These are phyloP conservation scores for Ogataea pilisensis DNA, from an alignment of 805 yeast species.

Conservation along the genomic window DNA sequence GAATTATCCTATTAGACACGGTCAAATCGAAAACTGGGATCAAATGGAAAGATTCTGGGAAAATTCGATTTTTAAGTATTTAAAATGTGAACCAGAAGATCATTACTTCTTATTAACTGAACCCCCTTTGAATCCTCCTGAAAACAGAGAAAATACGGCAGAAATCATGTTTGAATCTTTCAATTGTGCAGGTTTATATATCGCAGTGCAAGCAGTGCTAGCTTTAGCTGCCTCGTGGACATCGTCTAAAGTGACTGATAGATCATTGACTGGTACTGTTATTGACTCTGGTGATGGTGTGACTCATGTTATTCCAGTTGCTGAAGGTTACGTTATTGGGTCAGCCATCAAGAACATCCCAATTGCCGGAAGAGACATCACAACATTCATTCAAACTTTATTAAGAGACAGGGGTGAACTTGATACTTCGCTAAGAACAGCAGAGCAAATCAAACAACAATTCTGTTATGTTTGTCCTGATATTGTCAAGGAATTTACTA, in stretches of 20 bases:
- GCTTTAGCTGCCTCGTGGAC: constrained; percentile 99
- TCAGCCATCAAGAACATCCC: constrained; percentile 97
- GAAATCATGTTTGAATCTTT: constrained; percentile 98
- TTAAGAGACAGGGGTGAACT: constrained; percentile 96
- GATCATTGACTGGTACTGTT: constrained; percentile 97
- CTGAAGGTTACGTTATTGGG: constrained; percentile 98
- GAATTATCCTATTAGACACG: constrained; percentile 92
- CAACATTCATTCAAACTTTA: constrained; percentile 86
- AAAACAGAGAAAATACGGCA: constrained; percentile 96
- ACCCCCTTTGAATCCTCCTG: constrained; percentile 99
- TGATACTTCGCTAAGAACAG: constrained; percentile 91
- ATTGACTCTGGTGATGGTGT: constrained; percentile 99
- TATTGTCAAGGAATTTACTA: constrained; percentile 91
- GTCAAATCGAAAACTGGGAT: constrained; percentile 99
- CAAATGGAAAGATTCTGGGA: constrained; percentile 99
- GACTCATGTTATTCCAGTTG: constrained; percentile 98
- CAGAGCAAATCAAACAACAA: constrained; percentile 94
- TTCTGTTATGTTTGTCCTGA: constrained; percentile 97
- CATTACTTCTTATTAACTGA: constrained; percentile 94
- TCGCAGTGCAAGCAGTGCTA: constrained; percentile 97
- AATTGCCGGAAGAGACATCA: constrained; percentile 97
- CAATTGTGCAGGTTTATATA: constrained; percentile 97
- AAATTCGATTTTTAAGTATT: constrained; percentile 89
- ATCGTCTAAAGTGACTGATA: constrained; percentile 87
- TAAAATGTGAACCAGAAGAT: constrained; percentile 98